Conservation (phyloP, 1,284 basidiomycete species). For the Sporisorium sorghi region DNA sequence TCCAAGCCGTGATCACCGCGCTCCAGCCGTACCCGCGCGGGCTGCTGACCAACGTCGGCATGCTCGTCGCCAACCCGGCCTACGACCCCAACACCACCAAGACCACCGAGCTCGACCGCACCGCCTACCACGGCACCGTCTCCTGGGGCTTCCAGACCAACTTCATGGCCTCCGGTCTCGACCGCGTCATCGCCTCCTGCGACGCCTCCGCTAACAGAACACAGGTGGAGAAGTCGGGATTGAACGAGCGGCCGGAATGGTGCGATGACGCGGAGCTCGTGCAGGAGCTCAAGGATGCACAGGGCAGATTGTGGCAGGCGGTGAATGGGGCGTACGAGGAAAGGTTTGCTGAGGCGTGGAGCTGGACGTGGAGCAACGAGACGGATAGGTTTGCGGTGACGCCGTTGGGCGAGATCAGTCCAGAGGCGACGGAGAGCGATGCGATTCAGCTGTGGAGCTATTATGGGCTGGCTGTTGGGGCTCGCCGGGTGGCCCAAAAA, state of each 20-base stretch:
- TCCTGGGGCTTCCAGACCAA: slow-evolving; percentile 72
- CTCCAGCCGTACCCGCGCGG: slow-evolving; percentile 72
- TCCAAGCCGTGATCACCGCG: slow-evolving; percentile 70
- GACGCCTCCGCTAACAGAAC: slow-evolving; percentile 49
- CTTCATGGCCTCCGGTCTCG: slow-evolving; percentile 71
- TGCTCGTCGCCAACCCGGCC: slow-evolving; percentile 72
- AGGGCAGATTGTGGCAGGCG: slow-evolving; percentile 70
- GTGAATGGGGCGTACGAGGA: slow-evolving; percentile 69
- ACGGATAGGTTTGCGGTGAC: slow-evolving; percentile 31
- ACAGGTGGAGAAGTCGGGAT: slow-evolving; percentile 37
- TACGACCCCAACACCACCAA: slow-evolving; percentile 71
- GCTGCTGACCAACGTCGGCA: slow-evolving; percentile 71
- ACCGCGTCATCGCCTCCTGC: slow-evolving; percentile 70
- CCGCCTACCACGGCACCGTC: slow-evolving; percentile 72
- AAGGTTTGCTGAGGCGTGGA: slow-evolving; percentile 47
- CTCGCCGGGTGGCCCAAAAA: slow-evolving; percentile 59
- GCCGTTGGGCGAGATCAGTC: slow-evolving; percentile 40
- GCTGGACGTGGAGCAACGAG: slow-evolving; percentile 38
- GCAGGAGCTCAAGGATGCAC: slow-evolving; percentile 66
- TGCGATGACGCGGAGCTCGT: slow-evolving; percentile 70
- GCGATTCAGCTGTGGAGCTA: slow-evolving; percentile 71
- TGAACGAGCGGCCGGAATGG: slow-evolving; percentile 66
- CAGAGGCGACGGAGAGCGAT: slow-evolving; percentile 70
- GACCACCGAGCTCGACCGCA: slow-evolving; percentile 70
- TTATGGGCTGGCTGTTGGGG: slow-evolving; percentile 68